These are phyloP conservation scores for Kwoniella pini DNA, from an alignment of 768 basidiomycete species.

Conservation along the genomic window DNA sequence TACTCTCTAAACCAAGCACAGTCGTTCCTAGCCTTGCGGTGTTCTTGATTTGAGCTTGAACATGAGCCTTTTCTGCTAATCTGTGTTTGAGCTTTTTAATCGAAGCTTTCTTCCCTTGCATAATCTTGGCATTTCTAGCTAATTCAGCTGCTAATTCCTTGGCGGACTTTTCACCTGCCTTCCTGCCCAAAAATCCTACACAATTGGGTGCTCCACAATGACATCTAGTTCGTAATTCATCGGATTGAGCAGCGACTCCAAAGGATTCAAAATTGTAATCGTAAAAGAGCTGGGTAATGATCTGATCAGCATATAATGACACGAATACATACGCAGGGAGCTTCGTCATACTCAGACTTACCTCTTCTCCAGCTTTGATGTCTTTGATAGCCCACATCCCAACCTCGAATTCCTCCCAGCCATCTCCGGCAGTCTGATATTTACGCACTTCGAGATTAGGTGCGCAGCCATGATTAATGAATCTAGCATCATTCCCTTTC, in stretches of 20 bases:
- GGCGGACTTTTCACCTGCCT: conserved; percentile 34
- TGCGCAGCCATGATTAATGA: conserved; percentile 56
- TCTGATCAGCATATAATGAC: too few species aligned
- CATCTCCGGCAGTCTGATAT: conserved; percentile 52
- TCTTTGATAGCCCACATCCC: conserved; percentile 55
- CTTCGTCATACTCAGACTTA: too few species aligned
- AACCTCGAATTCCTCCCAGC: conserved; percentile 55
- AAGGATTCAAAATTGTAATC: conserved; percentile 55
- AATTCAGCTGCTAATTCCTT: conserved; percentile 25
- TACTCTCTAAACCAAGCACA: conserved; percentile 1
- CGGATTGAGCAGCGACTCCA: conserved; percentile 32
- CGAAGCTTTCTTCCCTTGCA: not conserved
- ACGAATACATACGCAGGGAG: too few species aligned
- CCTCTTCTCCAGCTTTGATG: conserved; percentile 54
- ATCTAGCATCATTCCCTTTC: conserved; percentile 56
- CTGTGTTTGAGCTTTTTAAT: conserved; percentile 1
- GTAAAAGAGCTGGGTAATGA: conserved; percentile 55
- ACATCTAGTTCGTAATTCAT: conserved; percentile 49
- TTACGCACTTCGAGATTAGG: conserved; percentile 56
- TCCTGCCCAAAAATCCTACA: conserved; percentile 49
- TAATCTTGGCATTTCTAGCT: conserved; percentile 7
- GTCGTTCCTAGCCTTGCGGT: not conserved
- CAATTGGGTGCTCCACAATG: conserved; percentile 53
- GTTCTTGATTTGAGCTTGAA: not conserved
- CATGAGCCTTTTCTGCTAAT: not conserved